phyloP scores from a whole-genome alignment of 805 yeast species.

The Myxozyma udenii region DNA sequence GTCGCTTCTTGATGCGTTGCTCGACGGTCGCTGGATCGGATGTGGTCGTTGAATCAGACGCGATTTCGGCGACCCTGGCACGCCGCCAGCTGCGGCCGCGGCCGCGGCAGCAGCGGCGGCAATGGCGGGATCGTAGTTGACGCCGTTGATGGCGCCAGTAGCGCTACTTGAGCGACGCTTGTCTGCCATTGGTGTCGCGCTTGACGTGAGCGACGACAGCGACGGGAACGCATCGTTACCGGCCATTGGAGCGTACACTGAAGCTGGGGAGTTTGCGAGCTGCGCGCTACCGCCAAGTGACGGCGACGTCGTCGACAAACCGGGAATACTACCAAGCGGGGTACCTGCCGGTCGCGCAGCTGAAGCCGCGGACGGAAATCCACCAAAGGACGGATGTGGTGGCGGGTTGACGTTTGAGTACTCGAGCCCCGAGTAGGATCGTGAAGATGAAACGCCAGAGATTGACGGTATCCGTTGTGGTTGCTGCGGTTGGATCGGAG shows the following conservation, averaged over 20 bases:
- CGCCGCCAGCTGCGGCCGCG: constrained; percentile 5
- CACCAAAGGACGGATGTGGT: neutral
- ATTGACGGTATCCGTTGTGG: constrained; percentile 3
- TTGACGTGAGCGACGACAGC: neutral
- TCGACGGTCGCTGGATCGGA: constrained; percentile 26
- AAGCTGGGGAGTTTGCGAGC: neutral
- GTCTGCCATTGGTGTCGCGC: constrained; percentile 8
- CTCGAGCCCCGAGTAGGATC: neutral
- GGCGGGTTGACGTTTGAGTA: neutral
- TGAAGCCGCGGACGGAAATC: constrained; percentile 12
- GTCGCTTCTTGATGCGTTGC: constrained; percentile 16
- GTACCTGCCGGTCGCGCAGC: constrained; percentile 4
- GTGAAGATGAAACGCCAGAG: constrained; percentile 3
- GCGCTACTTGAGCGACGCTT: constrained; percentile 7
- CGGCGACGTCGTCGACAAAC: constrained; percentile 6
- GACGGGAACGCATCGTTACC: neutral
- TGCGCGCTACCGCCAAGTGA: constrained; percentile 1
- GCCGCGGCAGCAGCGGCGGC: constrained; percentile 4
- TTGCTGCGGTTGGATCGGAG: neutral
- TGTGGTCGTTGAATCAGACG: constrained; percentile 23
- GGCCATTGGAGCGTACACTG: neutral
- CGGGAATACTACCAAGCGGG: constrained; percentile 7
- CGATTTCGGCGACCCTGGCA: constrained; percentile 16
- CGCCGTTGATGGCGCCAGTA: neutral
- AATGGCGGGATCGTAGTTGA: neutral